Conservation (phyloP, 345 rosid species). For the Syzygium oleosum region DNA sequence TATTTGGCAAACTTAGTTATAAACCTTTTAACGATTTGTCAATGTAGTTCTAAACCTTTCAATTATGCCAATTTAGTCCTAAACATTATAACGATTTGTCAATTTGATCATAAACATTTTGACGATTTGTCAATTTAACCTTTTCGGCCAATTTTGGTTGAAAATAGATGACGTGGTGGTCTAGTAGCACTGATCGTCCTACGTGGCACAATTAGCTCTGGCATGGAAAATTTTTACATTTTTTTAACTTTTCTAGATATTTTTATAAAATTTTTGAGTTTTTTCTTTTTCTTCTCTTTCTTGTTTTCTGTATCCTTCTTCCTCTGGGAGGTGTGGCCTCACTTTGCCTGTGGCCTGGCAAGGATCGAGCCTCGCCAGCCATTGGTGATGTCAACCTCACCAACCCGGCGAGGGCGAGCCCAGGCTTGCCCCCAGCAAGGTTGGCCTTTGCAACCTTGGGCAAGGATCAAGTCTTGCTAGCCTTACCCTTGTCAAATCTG, state of each 20-base stretch:
- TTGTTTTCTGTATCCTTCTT: neutral
- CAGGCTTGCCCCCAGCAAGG: neutral
- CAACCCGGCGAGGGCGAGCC: neutral
- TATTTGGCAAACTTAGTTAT: neutral
- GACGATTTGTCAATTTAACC: too few species aligned
- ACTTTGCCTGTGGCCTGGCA: neutral
- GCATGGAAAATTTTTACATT: neutral
- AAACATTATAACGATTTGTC: rapidly evolving
- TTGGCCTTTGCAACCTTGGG: too few species aligned
- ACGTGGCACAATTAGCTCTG: neutral
- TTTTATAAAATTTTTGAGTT: neutral
- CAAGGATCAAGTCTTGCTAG: too few species aligned
- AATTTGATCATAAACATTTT: neutral
- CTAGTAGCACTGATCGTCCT: neutral
- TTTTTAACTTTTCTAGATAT: neutral
- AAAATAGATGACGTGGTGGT: neutral
- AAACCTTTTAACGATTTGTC: neutral
- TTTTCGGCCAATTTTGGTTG: rapidly evolving
- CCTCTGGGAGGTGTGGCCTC: rapidly evolving
- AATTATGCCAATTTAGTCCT: neutral
- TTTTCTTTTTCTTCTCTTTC: rapidly evolving
- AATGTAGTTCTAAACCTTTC: neutral
- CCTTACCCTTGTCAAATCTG: too few species aligned
- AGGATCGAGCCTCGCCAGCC: rapidly evolving
- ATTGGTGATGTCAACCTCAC: neutral